Evolutionary conservation across 1,139 yeast species (phyloP).

Genomic region (Suhomyces chickasaworum): DNA sequence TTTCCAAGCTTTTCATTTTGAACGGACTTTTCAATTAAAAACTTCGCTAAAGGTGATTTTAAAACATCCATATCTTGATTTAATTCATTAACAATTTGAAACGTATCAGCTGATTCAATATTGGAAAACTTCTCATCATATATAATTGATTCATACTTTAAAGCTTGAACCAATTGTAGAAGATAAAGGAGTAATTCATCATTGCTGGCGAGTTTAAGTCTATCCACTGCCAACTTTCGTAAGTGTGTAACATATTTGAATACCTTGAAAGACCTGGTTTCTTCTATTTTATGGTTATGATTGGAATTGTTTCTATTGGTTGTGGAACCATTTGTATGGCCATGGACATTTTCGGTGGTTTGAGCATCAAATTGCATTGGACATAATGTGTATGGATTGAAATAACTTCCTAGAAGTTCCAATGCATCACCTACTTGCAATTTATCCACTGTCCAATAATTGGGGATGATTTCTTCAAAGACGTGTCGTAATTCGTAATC

Average conservation of each 20-base stretch:
- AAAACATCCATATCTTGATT: slow-evolving; percentile 26
- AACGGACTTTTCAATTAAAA: slow-evolving; percentile 73
- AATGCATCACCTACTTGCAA: slow-evolving; percentile 92
- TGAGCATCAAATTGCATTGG: slow-evolving; percentile 10
- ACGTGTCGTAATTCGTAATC: slow-evolving; percentile 79
- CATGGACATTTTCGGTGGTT: background rate
- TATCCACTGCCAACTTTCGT: slow-evolving; percentile 83
- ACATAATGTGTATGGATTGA: slow-evolving; percentile 40
- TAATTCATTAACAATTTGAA: slow-evolving; percentile 28
- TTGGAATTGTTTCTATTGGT: background rate
- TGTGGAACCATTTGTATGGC: background rate
- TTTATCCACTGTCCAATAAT: slow-evolving; percentile 58
- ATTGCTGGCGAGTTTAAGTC: slow-evolving; percentile 76
- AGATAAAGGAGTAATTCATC: slow-evolving; percentile 79
- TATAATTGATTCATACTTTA: slow-evolving; percentile 64
- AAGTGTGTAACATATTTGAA: slow-evolving; percentile 44
- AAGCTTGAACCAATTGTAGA: slow-evolving; percentile 89
- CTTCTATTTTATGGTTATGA: slow-evolving; percentile 31
- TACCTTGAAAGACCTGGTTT: slow-evolving; percentile 34
- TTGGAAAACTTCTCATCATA: slow-evolving; percentile 16
- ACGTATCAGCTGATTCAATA: slow-evolving; percentile 15
- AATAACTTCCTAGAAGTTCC: slow-evolving; percentile 79
- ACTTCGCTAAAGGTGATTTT: slow-evolving; percentile 71
- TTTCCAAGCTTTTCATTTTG: slow-evolving; percentile 71
- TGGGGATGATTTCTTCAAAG: slow-evolving; percentile 53